These are phyloP conservation scores for Trypanosoma avium DNA, from an alignment of 208 protist species.

Conservation along the genomic window DNA sequence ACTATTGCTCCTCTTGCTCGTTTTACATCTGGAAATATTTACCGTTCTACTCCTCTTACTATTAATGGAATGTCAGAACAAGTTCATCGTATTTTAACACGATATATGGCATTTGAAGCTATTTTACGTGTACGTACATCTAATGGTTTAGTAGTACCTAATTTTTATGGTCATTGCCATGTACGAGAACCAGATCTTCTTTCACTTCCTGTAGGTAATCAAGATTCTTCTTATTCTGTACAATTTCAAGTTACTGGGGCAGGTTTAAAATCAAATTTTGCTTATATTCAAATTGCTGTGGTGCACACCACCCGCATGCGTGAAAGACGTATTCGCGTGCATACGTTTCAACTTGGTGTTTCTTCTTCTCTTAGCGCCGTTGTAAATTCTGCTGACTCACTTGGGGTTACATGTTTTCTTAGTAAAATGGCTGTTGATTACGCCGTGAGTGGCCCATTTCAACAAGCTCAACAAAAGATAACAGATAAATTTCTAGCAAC, in stretches of 20 bases:
- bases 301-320: slow-evolving; percentile 79
- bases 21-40: slow-evolving; percentile 77
- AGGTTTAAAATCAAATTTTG: slow-evolving; percentile 62
- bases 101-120: slow-evolving; percentile 93
- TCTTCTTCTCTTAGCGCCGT: slow-evolving; percentile 39
- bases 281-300: slow-evolving; percentile 81
- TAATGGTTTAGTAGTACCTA: slow-evolving; percentile 74
- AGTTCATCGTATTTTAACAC: slow-evolving; percentile 77
- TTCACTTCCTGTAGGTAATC: slow-evolving; percentile 90
- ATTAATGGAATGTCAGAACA: slow-evolving; percentile 67
- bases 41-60: slow-evolving; percentile 49
- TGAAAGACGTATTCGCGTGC: slow-evolving; percentile 82
- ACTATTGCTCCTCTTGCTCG: slow-evolving; percentile 87
- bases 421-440: slow-evolving; percentile 74
- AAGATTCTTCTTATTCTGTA: slow-evolving; percentile 88
- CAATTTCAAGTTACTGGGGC: slow-evolving; percentile 66
- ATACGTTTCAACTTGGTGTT: slow-evolving; percentile 76
- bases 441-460: slow-evolving; percentile 50
- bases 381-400: slow-evolving; percentile 71
- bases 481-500: slow-evolving; percentile 53
- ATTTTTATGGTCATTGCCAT: slow-evolving; percentile 97
- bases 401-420: slow-evolving; percentile 71
- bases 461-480: slow-evolving; percentile 59
- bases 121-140: slow-evolving; percentile 95
- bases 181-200: slow-evolving; percentile 95